Evolutionary conservation across 2,329 filamentous ascomycete genomes (phyloP), one percentile per base, ranked within the genome.

Genomic region (Cladosporium austrohemisphaericum): DNA sequence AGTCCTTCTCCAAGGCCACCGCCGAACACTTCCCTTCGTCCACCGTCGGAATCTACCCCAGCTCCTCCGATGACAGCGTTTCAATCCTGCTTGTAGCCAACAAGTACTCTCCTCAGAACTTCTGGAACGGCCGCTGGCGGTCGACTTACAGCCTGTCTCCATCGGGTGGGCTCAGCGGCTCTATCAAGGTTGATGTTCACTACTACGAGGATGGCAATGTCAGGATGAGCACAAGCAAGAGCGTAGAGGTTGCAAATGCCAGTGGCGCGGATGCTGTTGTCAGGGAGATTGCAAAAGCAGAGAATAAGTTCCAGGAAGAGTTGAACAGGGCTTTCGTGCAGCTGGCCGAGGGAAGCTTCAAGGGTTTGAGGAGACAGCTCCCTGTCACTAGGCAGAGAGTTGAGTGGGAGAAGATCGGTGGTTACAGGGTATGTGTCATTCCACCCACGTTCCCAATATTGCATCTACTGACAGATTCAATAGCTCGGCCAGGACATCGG

Each of bases 141-240:
- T 91, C 88, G 40, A 78, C 86, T 46, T 97, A 97, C 74, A 79
- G 86, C 61, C 86, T 86, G 69, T 78, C 84, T 55, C 83, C 90
- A 1, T 47, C 44, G 5, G 76, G 77, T 56, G 76, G 76, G 40
- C 74, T 97, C 35, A 82, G 84, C 29, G 93, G 93, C 60, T 83
- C 78, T 52, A 84, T 97, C 70, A 89, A 92, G 68, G 88, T 96
- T 47, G 91, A 97, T 60, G 92, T 98, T 44, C 93, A 98, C 76
- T 98, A 98, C 78, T 98, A 98, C 74, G 93, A 98, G 73, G 94
- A 98, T 66, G 93, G 93, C 55, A 98, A 98, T 66, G 93, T 98
- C 51, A 86, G 93, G 2, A 79, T 98, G 52, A 78, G 92, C 55
- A 96, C 93, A n/a, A 85, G 81, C 63, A 96, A 96, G 73, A 75